phyloP scores from a whole-genome alignment of 2,329 filamentous ascomycete genomes.

The Sporothrix variecibatus region DNA sequence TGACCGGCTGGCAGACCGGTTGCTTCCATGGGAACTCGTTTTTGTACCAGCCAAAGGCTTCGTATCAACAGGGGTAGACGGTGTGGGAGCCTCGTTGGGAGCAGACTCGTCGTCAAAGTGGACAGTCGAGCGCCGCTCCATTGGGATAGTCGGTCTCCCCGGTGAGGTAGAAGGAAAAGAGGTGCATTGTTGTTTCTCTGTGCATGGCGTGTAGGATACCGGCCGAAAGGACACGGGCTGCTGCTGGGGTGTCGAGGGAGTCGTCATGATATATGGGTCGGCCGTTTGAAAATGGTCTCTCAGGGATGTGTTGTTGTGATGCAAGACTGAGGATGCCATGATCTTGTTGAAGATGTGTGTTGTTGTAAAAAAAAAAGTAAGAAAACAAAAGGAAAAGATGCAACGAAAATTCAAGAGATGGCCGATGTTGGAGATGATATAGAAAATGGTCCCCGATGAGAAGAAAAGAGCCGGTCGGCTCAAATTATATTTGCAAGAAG shows the following conservation, averaged over 20 bases:
- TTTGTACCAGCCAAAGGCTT: background rate
- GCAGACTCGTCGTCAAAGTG: conserved; percentile 18
- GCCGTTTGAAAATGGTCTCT: background rate
- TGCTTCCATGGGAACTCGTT: background rate
- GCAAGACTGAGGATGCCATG: background rate
- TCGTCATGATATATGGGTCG: background rate
- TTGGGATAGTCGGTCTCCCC: background rate
- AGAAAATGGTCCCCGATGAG: background rate
- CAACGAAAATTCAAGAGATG: background rate
- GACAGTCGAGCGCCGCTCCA: conserved; percentile 16
- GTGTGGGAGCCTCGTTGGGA: background rate
- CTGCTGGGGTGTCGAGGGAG: background rate
- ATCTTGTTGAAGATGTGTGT: background rate
- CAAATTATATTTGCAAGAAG: background rate
- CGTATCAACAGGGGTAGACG: background rate
- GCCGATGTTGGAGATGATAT: background rate
- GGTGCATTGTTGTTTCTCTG: background rate
- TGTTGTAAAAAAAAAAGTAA: background rate
- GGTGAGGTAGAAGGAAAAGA: background rate
- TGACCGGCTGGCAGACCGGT: background rate
- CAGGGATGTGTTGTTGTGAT: background rate
- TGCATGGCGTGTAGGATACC: background rate
- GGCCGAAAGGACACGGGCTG: conserved; percentile 6
- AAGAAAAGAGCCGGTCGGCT: background rate
- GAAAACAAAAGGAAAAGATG: background rate